These are phyloP conservation scores for Helicocarpus griseus DNA, from an alignment of 2,329 filamentous ascomycete genomes.

Conservation along the genomic window DNA sequence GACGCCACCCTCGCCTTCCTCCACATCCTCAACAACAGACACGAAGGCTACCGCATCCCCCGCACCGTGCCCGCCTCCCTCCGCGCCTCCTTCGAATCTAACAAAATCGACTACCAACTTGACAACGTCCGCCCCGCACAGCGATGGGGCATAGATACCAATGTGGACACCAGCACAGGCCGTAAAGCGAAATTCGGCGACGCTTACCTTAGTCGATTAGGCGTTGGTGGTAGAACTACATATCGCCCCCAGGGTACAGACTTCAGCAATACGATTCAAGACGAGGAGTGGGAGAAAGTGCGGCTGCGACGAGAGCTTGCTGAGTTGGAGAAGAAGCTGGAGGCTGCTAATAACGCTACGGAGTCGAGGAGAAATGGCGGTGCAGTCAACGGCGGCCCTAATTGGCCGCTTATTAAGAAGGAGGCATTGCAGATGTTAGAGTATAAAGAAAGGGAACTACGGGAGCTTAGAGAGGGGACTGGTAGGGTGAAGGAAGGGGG, in stretches of 20 bases:
- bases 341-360: constrained; percentile 65
- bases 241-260: constrained; percentile 82
- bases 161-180: constrained; percentile 69
- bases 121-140: constrained; percentile 63
- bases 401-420: constrained; percentile 84
- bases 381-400: constrained; percentile 59
- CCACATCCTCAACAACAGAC: constrained; percentile 90
- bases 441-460: constrained; percentile 73
- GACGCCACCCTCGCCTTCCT: constrained; percentile 90
- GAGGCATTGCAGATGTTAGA: constrained; percentile 91
- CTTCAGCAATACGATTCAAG: constrained; percentile 73
- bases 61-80: constrained; percentile 86
- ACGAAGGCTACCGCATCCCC: constrained; percentile 90
- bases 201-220: constrained; percentile 84
- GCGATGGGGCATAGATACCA: constrained; percentile 61
- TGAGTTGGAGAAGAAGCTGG: constrained; percentile 81
- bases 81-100: constrained; percentile 83
- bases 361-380: constrained; percentile 46
- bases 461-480: constrained; percentile 58
- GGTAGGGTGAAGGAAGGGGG: constrained; percentile 53
- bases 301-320: constrained; percentile 83
- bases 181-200: constrained; percentile 97
- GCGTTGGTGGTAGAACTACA: constrained; percentile 61
- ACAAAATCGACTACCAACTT: constrained; percentile 91
- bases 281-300: constrained; percentile 95